Conservation (phyloP, 2,329 filamentous ascomycete genomes). For the Aspergillus floridensis region DNA sequence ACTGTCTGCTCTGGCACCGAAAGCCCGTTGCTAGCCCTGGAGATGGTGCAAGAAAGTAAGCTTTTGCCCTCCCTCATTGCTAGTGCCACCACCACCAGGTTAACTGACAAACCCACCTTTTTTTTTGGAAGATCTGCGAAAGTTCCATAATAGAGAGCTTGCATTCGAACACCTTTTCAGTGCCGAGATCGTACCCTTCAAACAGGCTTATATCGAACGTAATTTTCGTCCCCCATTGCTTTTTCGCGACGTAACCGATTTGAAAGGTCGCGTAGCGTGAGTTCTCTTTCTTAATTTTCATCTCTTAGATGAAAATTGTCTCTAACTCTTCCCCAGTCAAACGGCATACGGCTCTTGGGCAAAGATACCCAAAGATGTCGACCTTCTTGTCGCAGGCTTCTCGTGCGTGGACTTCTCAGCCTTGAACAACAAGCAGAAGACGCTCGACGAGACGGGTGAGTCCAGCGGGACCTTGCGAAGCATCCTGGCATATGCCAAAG, state of each 20-base stretch:
- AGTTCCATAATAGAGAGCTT: conserved; percentile 37
- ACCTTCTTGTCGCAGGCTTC: conserved; percentile 69
- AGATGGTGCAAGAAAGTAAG: conserved; percentile 53
- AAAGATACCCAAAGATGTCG: conserved; percentile 56
- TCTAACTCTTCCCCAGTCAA: conserved; percentile 36
- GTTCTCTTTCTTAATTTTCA: conserved; percentile 23
- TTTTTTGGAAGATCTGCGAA: conserved; percentile 29
- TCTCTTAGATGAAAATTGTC: not conserved
- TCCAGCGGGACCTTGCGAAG: conserved; percentile 64
- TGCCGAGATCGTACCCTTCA: conserved; percentile 62
- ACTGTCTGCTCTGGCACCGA: conserved; percentile 81
- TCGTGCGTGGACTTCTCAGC: conserved; percentile 73
- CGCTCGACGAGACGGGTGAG: conserved; percentile 57
- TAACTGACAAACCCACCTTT: not conserved
- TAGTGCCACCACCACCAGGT: not conserved
- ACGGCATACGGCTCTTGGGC: conserved; percentile 65
- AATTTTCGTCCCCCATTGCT: conserved; percentile 56
- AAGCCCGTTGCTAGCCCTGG: conserved; percentile 65
- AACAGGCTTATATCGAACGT: conserved; percentile 63
- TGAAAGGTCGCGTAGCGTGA: conserved; percentile 51
- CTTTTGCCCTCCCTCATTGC: not conserved
- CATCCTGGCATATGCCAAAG: conserved; percentile 56
- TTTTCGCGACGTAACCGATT: conserved; percentile 60
- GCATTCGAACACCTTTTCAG: conserved; percentile 58
- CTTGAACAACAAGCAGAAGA: conserved; percentile 59